Percentiles rank a stretch among this genome's conserved stretches.
These are phyloP conservation scores for Diaporthe vaccinii DNA, from an alignment of 2,329 filamentous ascomycete species.

Conservation along the genomic window DNA sequence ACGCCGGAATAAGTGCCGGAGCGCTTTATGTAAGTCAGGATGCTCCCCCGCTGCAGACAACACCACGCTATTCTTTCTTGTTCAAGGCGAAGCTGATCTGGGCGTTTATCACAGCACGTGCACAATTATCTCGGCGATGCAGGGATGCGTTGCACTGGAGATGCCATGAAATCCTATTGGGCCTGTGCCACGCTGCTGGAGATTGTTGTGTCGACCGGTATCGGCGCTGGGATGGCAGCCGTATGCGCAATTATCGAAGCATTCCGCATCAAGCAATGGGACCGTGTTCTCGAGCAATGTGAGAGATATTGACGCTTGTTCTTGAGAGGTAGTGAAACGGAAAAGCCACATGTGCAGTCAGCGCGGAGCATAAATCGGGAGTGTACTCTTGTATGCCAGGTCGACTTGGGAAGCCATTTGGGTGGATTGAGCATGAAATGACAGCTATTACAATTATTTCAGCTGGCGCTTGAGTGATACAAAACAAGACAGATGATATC, in stretches of 20 bases:
- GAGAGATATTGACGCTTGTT: not conserved
- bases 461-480: too few relatives aligned
- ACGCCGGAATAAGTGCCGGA: not conserved
- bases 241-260: not conserved
- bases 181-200: not conserved
- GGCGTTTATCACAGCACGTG: not conserved
- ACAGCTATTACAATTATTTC: too few relatives aligned
- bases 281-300: not conserved
- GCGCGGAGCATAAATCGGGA: not conserved
- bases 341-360: not conserved
- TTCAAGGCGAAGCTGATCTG: not conserved
- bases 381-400: not conserved
- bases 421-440: too few relatives aligned
- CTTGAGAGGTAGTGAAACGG: not conserved
- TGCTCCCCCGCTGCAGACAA: not conserved
- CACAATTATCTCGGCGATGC: not conserved
- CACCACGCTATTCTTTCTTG: not conserved
- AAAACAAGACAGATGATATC: too few relatives aligned
- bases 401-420: too few relatives aligned
- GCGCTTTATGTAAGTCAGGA: not conserved
- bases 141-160: not conserved
- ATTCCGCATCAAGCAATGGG: not conserved
- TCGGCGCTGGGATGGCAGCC: too few relatives aligned
- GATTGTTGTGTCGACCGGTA: not conserved
- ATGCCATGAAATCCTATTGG: not conserved